These are phyloP conservation scores for Bauhinia variegata DNA, from an alignment of 306 rosid species.

Conservation along the genomic window DNA sequence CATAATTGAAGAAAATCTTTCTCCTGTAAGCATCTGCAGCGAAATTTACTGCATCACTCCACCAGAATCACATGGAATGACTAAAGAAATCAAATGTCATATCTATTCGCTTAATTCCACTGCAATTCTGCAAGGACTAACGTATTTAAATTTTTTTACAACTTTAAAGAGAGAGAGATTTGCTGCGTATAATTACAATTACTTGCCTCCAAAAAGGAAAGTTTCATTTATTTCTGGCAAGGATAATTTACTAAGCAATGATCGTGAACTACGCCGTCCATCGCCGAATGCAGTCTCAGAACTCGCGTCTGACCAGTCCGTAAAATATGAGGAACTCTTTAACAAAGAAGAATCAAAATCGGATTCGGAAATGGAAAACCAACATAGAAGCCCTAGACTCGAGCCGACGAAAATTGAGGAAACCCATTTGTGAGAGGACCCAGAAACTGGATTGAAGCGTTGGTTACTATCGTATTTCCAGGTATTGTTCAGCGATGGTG, in stretches of 20 bases:
- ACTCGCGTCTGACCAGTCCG: conserved; percentile 38
- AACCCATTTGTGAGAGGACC: conserved; percentile 44
- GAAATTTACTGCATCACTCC: neutral
- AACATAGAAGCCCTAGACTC: conserved; percentile 58
- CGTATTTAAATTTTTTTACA: neutral
- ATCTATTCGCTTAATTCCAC: neutral
- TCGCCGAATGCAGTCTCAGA: conserved; percentile 15
- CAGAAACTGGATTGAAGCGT: conserved; percentile 9
- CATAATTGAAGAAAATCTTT: conserved; percentile 86
- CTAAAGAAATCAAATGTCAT: neutral
- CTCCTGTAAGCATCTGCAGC: conserved; percentile 80
- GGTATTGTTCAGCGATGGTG: conserved; percentile 30
- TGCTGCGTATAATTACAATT: neutral
- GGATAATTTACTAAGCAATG: conserved; percentile 50
- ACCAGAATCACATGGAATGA: neutral
- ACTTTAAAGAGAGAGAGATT: neutral
- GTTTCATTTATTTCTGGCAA: conserved; percentile 49
- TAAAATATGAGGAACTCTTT: conserved; percentile 30
- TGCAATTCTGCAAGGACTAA: neutral
- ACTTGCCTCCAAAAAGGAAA: conserved; percentile 62
- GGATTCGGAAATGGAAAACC: conserved; percentile 37
- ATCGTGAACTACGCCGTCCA: conserved; percentile 4
- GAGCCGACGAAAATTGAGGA: conserved; percentile 49
- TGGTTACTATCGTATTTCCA: conserved; percentile 5
- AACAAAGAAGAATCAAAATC: conserved; percentile 23